A percentile compares a stretch with the other conserved stretches of the same genome.
These are phyloP conservation scores for Crucibulum parvulum DNA, from an alignment of 1,284 basidiomycete species.

Conservation along the genomic window DNA sequence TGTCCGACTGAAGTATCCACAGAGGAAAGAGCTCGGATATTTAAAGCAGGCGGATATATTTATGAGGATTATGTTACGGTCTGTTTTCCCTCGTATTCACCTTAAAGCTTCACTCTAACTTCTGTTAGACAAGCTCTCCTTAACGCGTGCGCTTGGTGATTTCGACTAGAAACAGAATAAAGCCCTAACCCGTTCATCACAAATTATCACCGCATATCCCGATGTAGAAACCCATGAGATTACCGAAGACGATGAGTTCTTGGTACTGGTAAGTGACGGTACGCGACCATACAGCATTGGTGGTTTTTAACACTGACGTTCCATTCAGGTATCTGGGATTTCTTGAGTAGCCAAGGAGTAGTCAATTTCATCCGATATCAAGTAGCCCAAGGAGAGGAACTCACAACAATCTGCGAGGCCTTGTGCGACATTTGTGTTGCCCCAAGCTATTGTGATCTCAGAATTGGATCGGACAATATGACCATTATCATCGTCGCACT, in stretches of 20 bases:
- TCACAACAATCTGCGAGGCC: slow-evolving; percentile 86
- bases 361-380: slow-evolving; percentile 89
- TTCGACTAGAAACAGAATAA: slow-evolving; percentile 99
- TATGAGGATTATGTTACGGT: slow-evolving; percentile 98
- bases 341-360: slow-evolving; percentile 92
- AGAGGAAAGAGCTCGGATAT: slow-evolving; percentile 91
- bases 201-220: slow-evolving; percentile 96
- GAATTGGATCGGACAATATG: slow-evolving; percentile 99
- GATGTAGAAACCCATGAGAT: slow-evolving; percentile 87
- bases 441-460: slow-evolving; percentile 89
- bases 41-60: slow-evolving; percentile 95
- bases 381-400: slow-evolving; percentile 82
- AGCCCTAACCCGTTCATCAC: slow-evolving; percentile 82
- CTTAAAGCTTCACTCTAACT: slow-evolving; percentile 1
- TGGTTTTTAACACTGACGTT: slow-evolving; percentile 9
- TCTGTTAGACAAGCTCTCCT: slow-evolving; percentile 87
- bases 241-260: slow-evolving; percentile 92
- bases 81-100: slow-evolving; percentile 25
- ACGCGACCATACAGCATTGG: slow-evolving; percentile 29
- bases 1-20: slow-evolving; percentile 8
- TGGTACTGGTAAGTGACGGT: slow-evolving; percentile 98
- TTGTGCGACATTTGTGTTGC: slow-evolving; percentile 96
- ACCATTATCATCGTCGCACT: slow-evolving; percentile 93
- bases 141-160: slow-evolving; percentile 96
- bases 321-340: slow-evolving; percentile 96